Evolutionary conservation across 108 stramenopile genomes (phyloP).

Genomic region (Cyclostephanos invisitatus): DNA sequence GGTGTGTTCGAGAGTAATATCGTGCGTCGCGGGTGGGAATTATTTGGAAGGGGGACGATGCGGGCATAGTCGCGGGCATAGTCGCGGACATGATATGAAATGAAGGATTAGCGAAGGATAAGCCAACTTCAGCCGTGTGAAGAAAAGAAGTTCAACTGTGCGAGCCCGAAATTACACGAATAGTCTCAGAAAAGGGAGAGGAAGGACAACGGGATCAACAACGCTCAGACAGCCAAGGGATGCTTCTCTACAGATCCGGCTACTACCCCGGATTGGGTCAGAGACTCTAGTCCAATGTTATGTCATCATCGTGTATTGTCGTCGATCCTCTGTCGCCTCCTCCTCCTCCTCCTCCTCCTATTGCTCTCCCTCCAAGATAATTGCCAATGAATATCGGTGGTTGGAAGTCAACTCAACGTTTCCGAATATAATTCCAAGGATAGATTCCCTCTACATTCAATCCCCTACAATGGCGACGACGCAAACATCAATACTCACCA

Average conservation of each 20-base stretch:
- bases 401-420: too few relatives aligned
- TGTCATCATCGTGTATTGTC: background rate
- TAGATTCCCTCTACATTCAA: too few relatives aligned
- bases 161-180: background rate
- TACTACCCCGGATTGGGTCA: slow-evolving; percentile 9
- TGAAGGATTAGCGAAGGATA: background rate
- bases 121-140: background rate
- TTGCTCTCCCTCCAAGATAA: background rate
- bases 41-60: background rate
- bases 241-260: slow-evolving; percentile 6
- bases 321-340: background rate
- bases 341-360: background rate
- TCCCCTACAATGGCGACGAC: too few relatives aligned
- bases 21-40: background rate
- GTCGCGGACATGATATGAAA: too few relatives aligned
- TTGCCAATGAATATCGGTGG: background rate
- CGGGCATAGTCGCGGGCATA: background rate
- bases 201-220: background rate
- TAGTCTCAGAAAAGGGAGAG: background rate
- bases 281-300: slow-evolving; percentile 9
- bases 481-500: slow-evolving; percentile 57
- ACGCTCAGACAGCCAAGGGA: slow-evolving; percentile 11
- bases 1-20: slow-evolving; percentile 3
- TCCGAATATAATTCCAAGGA: too few relatives aligned
- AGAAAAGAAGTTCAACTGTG: background rate